These are phyloP conservation scores for Moesziomyces sp. DNA, from an alignment of 1,284 basidiomycete genomes.

Conservation along the genomic window DNA sequence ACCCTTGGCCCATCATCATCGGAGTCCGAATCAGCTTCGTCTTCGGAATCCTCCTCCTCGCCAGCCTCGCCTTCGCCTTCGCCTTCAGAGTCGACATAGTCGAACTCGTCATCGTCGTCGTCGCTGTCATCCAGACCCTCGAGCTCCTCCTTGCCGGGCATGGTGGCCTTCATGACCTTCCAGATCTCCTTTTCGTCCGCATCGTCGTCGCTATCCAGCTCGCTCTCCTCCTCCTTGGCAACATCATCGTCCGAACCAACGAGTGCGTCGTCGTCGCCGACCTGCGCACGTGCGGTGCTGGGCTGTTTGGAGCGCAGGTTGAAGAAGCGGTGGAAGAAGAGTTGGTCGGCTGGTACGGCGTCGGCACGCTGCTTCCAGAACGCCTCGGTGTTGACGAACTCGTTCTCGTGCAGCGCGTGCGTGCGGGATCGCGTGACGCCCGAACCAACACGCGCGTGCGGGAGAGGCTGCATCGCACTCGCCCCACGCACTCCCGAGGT, in stretches of 20 bases:
- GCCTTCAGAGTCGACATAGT: slow-evolving; percentile 42
- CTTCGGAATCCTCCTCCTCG: slow-evolving; percentile 10
- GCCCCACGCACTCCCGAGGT: slow-evolving; percentile 80
- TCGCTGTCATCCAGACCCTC: slow-evolving; percentile 67
- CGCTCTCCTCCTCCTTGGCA: slow-evolving; percentile 70
- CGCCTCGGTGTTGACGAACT: slow-evolving; percentile 78
- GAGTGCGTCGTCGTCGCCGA: slow-evolving; percentile 57
- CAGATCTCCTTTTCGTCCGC: slow-evolving; percentile 68
- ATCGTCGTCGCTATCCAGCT: slow-evolving; percentile 46
- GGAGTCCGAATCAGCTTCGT: slow-evolving; percentile 14
- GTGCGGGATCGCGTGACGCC: slow-evolving; percentile 78
- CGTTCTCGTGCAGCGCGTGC: slow-evolving; percentile 68
- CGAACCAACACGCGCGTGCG: slow-evolving; percentile 70
- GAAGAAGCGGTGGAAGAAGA: slow-evolving; percentile 67
- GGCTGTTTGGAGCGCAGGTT: slow-evolving; percentile 61
- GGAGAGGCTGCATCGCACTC: slow-evolving; percentile 82
- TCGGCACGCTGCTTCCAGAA: slow-evolving; percentile 81
- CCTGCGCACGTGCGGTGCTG: slow-evolving; percentile 4
- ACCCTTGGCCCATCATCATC: neutral
- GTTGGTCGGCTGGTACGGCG: slow-evolving; percentile 83
- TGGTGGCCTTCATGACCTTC: slow-evolving; percentile 69
- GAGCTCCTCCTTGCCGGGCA: slow-evolving; percentile 73
- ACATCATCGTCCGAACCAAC: slow-evolving; percentile 73
- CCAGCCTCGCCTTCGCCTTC: slow-evolving; percentile 12
- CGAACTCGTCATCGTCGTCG: slow-evolving; percentile 43